Evolutionary conservation across 176 grass and related monocot species (phyloP), one percentile per base, ranked within the genome.

Genomic region (Carex myosuroides): DNA sequence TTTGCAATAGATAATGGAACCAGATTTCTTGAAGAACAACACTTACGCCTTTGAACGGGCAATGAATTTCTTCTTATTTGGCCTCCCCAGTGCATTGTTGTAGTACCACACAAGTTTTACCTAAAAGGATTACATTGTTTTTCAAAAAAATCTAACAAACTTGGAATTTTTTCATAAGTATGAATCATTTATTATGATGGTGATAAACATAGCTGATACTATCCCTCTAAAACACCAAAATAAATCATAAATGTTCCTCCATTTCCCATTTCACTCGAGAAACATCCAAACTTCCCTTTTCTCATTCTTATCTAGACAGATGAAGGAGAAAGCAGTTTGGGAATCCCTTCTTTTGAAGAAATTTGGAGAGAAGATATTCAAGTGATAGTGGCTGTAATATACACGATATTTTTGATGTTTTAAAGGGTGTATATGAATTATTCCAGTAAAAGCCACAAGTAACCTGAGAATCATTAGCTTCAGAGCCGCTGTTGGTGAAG

Each of bases 51-150:
- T 95, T 90, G 91, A 79, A 70, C 93, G 89, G 14, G 96, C 96
- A 83, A 99, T 99, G 71, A 99, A 95, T 85, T 99, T 99, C 79
- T 99, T 99, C 89, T 99, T 99, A 46, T 99, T 86, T 79, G 93
- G 91, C 79, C 93, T 93, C 66, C 96, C 96, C 83, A 98, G 57
- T 86, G 96, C 96, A 68, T 98, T 98, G 83, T 98, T 95, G 89
- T 95, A 98, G 83, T 98, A 98, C 96, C 96, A 98, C 62, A 98
- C 93, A 54, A 99, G 88, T 88, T 99, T 99, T 53, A 99, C 96
- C 96, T 98, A 82, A 11, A 89, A 85, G 66, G 10, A 46, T 29
- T 13, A 68, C 30, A 48, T 13, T 64, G 3, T 22, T 44, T 82
- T 46, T 16, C 12, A 82, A 22, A 35, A 61, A 64, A 48, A 13